Percentiles rank a stretch among this genome's conserved stretches.
Evolutionary conservation across 2,329 filamentous ascomycete species (phyloP).

Genomic region (Rhynchosporium graminicola): DNA sequence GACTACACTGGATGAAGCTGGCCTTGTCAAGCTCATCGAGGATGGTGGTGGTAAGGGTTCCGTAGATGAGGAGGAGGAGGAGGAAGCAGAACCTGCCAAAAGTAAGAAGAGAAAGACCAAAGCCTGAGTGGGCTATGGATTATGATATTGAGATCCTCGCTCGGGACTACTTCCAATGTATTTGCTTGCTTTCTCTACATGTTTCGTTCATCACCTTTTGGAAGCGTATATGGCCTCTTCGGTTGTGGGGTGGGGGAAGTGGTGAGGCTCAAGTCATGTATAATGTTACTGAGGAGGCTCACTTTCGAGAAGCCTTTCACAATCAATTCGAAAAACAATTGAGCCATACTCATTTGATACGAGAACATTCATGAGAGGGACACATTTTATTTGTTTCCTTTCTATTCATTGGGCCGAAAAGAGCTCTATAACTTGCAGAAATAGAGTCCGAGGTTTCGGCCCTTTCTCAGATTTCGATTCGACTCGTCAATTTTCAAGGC

Average conservation of each 20-base stretch:
- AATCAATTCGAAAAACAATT: no score
- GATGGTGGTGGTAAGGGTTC: constrained; percentile 19
- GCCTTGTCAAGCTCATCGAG: constrained; percentile 29
- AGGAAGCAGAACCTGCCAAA: constrained; percentile 28
- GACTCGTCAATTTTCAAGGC: no score
- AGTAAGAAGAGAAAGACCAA: constrained; percentile 29
- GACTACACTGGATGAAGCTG: constrained; percentile 28
- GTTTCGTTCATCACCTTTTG: background rate
- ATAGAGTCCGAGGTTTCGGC: no score
- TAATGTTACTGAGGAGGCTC: no score
- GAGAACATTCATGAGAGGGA: no score
- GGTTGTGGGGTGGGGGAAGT: background rate
- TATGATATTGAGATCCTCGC: background rate
- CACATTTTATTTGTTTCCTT: no score
- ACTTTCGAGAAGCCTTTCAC: no score
- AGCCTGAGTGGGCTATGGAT: constrained; percentile 15
- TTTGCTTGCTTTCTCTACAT: background rate
- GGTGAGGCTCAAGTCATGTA: no score
- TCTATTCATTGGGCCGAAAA: no score
- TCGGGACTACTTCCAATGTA: background rate
- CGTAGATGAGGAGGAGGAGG: constrained; percentile 18
- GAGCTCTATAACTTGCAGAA: no score
- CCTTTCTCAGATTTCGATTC: no score
- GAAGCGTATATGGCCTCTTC: background rate
- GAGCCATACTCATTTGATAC: no score